Evolutionary conservation across 805 yeast species (phyloP).

Genomic region (Metschnikowia sp.): DNA sequence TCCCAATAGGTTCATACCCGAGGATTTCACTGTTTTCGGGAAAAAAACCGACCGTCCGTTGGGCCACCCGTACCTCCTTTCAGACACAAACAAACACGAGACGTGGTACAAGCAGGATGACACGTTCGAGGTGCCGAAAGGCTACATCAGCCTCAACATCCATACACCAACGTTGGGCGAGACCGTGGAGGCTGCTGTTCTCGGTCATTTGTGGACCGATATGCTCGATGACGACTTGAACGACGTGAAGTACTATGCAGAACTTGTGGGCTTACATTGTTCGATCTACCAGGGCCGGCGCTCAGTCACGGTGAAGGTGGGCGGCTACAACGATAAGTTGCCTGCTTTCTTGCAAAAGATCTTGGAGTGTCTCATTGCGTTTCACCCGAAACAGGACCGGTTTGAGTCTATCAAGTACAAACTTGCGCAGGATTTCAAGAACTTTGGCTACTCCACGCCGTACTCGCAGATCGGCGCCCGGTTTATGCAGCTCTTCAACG

Average conservation of each 20-base stretch:
- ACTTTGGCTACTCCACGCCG: slow-evolving; percentile 71
- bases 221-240: slow-evolving; percentile 71
- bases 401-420: slow-evolving; percentile 68
- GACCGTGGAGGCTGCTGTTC: slow-evolving; percentile 55
- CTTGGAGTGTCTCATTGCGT: slow-evolving; percentile 48
- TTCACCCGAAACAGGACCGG: slow-evolving; percentile 51
- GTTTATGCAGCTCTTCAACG: slow-evolving; percentile 64
- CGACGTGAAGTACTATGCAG: slow-evolving; percentile 79
- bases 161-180: slow-evolving; percentile 61
- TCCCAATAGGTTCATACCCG: slow-evolving; percentile 79
- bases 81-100: slow-evolving; percentile 47
- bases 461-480: slow-evolving; percentile 70
- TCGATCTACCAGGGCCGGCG: slow-evolving; percentile 58
- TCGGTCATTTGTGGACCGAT: slow-evolving; percentile 62
- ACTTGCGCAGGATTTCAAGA: slow-evolving; percentile 56
- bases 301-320: slow-evolving; percentile 60
- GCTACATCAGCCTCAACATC: slow-evolving; percentile 60
- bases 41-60: slow-evolving; percentile 32
- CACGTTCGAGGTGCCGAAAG: slow-evolving; percentile 84
- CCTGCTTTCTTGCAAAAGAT: slow-evolving; percentile 59
- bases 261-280: slow-evolving; percentile 70
- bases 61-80: slow-evolving; percentile 60
- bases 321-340: slow-evolving; percentile 84
- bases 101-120: slow-evolving; percentile 92
- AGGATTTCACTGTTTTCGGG: slow-evolving; percentile 62